Conservation (phyloP, 2,329 filamentous ascomycete genomes). For the Podosphaera xanthii region DNA sequence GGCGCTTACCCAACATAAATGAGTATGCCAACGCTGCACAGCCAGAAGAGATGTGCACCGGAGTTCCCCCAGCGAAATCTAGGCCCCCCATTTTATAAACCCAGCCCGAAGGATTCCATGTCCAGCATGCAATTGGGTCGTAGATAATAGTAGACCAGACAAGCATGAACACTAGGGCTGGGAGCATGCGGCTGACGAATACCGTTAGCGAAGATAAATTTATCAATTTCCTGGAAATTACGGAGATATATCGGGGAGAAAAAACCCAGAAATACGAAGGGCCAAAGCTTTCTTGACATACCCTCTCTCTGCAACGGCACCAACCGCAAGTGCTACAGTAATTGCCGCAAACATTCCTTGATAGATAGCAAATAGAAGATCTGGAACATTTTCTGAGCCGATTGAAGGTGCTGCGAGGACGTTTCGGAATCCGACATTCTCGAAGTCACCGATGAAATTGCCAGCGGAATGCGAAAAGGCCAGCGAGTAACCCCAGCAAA, state of each 20-base stretch:
- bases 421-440: conserved; percentile 54
- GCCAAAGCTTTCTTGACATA: conserved; percentile 33
- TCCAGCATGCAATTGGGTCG: conserved; percentile 81
- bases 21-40: conserved; percentile 56
- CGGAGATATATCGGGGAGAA: no score
- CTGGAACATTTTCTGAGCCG: conserved; percentile 49
- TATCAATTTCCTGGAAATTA: no score
- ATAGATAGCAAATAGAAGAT: conserved; percentile 71
- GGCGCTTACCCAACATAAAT: conserved; percentile 51
- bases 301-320: conserved; percentile 1
- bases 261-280: conserved; percentile 29
- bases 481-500: conserved; percentile 11
- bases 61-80: conserved; percentile 22
- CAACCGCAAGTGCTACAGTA: conserved; percentile 20
- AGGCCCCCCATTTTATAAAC: conserved; percentile 15
- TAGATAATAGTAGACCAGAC: conserved; percentile 75
- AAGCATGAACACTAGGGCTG: conserved; percentile 76
- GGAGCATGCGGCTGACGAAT: conserved; percentile 67
- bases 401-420: conserved; percentile 54
- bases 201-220: conserved; percentile 14
- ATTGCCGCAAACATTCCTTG: conserved; percentile 72
- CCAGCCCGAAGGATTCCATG: conserved; percentile 70
- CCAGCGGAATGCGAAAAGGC: conserved; percentile 6
- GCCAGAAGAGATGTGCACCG: conserved; percentile 68
- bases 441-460: conserved; percentile 40